Percentiles rank a stretch among this genome's conserved stretches.
These are phyloP conservation scores for Coriolopsis trogii DNA, from an alignment of 1,284 basidiomycete species.

Conservation along the genomic window DNA sequence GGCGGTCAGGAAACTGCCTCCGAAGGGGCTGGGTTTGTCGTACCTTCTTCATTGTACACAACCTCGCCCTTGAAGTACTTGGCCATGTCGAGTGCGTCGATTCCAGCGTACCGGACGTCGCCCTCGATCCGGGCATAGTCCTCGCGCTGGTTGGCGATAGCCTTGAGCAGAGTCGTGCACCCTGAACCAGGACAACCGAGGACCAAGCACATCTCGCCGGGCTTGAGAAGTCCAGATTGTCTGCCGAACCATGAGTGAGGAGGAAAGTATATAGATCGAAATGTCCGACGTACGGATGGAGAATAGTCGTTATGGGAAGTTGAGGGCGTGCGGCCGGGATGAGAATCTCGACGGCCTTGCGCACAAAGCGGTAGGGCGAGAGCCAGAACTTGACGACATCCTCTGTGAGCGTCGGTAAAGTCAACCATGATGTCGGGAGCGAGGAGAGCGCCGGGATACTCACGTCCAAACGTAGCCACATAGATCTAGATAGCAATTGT, in stretches of 20 bases:
- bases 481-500: slow-evolving; percentile 49
- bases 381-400: slow-evolving; percentile 59
- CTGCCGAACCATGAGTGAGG: slow-evolving; percentile 39
- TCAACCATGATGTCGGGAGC: not conserved
- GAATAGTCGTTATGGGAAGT: slow-evolving; percentile 56
- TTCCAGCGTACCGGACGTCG: slow-evolving; percentile 77
- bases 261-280: not conserved
- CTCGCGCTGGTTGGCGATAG: slow-evolving; percentile 71
- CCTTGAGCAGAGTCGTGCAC: slow-evolving; percentile 80
- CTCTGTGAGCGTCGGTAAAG: slow-evolving; percentile 43
- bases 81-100: slow-evolving; percentile 64
- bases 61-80: slow-evolving; percentile 82
- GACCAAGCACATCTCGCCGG: slow-evolving; percentile 64
- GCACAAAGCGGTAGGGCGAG: slow-evolving; percentile 53
- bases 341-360: slow-evolving; percentile 46
- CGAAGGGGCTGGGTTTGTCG: not conserved
- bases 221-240: slow-evolving; percentile 75
- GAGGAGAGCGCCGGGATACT: slow-evolving; percentile 27
- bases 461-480: slow-evolving; percentile 65
- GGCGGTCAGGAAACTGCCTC: not conserved
- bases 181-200: slow-evolving; percentile 84
- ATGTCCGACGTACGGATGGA: slow-evolving; percentile 62
- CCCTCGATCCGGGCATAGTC: slow-evolving; percentile 66
- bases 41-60: slow-evolving; percentile 81
- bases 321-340: slow-evolving; percentile 57